Base-by-base conservation (phyloP, 108 stramenopile species). In the Skeletonema potamos region DNA sequence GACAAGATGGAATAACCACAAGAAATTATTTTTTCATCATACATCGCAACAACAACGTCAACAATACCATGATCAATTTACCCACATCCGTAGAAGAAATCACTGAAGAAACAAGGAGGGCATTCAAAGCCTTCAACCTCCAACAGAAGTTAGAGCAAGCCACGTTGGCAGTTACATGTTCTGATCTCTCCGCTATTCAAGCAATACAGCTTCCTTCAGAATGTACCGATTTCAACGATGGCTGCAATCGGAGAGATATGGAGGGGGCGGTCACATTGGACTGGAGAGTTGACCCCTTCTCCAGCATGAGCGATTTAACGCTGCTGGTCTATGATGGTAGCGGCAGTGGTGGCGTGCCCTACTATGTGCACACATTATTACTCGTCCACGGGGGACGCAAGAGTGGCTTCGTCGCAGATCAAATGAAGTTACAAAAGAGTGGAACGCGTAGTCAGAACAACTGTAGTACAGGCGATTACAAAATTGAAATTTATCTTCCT, bases 301-400 rank as follows among this genome's bases (percentile, higher is more conserved):
- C 30, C 10, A 70, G 41, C 30, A 57, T 63, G 51, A 74, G 72
- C 36, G 79, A 80, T 56, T 61, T 74, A 28, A 69, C 73, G 7
- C 37, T 80, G 46, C 43, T 75, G 54, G 62, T 80, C 3, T 74
- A 70, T 43, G 79, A 80, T 34, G 79, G 79, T 7, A 69, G 62
- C 18, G 73, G 60, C 6, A 44, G 61, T 36, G 55, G 63, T 10
- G 63, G 56, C 2, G 36, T 55, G 3, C 56, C 68, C 3, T 80
- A 80, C 17, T 54, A 75, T 32, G 68, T 75, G n/a, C 79, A 80
- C 54, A 69, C 73, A 13, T 22, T 70, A 9, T 6, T 36, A 8
- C 20, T 80, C 4, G 68, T 54, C 1, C 56, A 69, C 13, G 79
- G 79, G 12, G 73, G 73, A 48, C 51, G 79, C n/a, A 74, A 62